Evolutionary conservation across 306 rosid species (phyloP), one percentile per base, ranked within the genome.

Genomic region (Ormosia semicastrata): DNA sequence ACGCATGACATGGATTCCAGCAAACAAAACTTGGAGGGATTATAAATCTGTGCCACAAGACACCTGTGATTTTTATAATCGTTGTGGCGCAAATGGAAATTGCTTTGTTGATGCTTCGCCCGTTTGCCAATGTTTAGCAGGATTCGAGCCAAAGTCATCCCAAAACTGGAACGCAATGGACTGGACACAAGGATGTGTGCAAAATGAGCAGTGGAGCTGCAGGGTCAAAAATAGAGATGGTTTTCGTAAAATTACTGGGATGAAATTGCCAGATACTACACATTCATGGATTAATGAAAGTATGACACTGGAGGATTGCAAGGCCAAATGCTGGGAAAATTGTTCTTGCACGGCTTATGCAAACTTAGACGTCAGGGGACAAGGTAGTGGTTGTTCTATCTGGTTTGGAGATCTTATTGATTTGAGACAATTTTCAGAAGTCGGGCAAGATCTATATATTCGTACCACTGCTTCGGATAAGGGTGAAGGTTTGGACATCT

Each of bases 251-350:
- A 52, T 72, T 63, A 7, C 14, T 14, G 75, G 71, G 29, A 5
- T 89, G 75, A 85, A 87, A 59, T 14, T 52, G 46, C 93, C 91
- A 2, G 89, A 89, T 71, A 66, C 93, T 11, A 78, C 71, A 4
- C 4, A 84, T 47, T 36, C 88, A 5, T 85, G 91, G 89, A 24
- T 81, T 18, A 79, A 85, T 72, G 52, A 9, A 18, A 84, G 85
- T 24, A 77, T 84, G 85, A 49, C 86, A 1, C 59, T 68, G 2
- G 32, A 75, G 1, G 56, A 47, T 0, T 89, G 93, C 88, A 66
- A 4, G 46, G 29, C 33, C 54, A 71, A 34, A 18, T 50, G 76
- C 30, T 33, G n/a, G 63, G 63, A 41, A n/a, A 50, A 71, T n/a
- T 50, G 76, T 71, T 50, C 62, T 2, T 71, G 76, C 8, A 71